Percentiles rank a stretch among this genome's conserved stretches.
phyloP scores from a whole-genome alignment of 140 eudicot species.

The Cichorium intybus region DNA sequence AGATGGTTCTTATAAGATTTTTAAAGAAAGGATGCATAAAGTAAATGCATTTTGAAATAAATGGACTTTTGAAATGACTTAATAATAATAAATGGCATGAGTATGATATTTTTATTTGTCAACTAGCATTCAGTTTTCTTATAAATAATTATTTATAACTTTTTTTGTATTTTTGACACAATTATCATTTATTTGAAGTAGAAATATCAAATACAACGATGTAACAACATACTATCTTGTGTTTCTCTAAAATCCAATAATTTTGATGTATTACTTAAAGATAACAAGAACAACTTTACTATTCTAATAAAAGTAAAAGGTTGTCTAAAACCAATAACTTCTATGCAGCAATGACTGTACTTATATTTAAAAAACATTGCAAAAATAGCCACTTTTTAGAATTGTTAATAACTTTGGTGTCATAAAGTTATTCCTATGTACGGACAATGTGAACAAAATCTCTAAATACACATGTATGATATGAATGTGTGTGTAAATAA shows the following conservation, averaged over 20 bases:
- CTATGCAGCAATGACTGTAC: too few relatives aligned
- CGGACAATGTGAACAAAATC: not conserved
- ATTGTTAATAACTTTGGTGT: too few relatives aligned
- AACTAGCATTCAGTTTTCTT: not conserved
- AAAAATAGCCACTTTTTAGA: not conserved
- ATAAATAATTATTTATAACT: not conserved
- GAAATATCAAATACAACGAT: not conserved
- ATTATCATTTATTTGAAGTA: not conserved
- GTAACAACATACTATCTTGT: not conserved
- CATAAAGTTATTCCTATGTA: too few relatives aligned
- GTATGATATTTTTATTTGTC: not conserved
- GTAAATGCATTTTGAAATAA: not conserved
- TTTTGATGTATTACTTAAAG: too few relatives aligned
- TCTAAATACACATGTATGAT: not conserved
- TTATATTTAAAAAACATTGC: too few relatives aligned
- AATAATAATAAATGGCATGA: not conserved
- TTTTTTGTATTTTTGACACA: not conserved
- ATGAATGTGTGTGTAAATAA: not conserved
- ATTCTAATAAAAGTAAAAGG: too few relatives aligned
- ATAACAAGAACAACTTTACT: not conserved
- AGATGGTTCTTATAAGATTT: not conserved
- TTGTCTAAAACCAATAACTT: too few relatives aligned
- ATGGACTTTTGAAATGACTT: not conserved
- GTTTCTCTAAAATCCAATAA: not conserved
- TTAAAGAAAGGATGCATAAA: not conserved